Base-by-base conservation (phyloP, 202 grass and related monocot genomes). In the Hordeum pubiflorum region DNA sequence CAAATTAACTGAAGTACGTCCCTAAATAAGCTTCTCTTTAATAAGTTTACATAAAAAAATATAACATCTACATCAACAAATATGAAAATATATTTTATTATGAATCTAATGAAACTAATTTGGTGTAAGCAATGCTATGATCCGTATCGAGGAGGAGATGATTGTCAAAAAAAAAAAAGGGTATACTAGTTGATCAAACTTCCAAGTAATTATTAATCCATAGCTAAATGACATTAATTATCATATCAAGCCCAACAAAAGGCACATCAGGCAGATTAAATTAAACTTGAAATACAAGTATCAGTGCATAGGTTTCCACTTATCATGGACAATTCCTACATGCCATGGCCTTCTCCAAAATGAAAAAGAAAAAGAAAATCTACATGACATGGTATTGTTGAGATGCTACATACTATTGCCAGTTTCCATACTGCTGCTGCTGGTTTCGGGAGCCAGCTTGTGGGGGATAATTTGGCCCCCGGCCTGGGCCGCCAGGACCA, bases 371-470 rank as follows among this genome's bases (percentile, higher is more conserved):
- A 70, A 70, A 70, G 17, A 3, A 46, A 70, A 70, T 14, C 37
- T 44, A 70, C 38, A 61, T 32, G 7, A 4, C 48, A 59, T 50
- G 32, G 44, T 44, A 41, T 54, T 9, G 63, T 40, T 40, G 52
- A 33, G 57, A 77, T 78, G 23, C 40, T 62, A 62, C 44, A 63
- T 68, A 58, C 74, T 89, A 86, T 63, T 83, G 88, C 88, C 88
- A 89, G 62, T 78, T 78, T 20, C 69, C 69, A 52, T 72, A 50
- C 15, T 24, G 82, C 18, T 79, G 88, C 82, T 85, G 87, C 81
- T 89, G 83, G 37, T 89, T 89, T 41, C 88, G 80, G 58, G 84
- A 86, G 24, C 88, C 88, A 41, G 54, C 70, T 23, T 72, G 79
- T 67, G 81, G 63, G 58, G 81, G 69, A 44, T 83, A 79, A 58